Percentiles rank a stretch among this genome's conserved stretches.
Conservation (phyloP, 129 eudicot species). For the Centella asiatica region DNA sequence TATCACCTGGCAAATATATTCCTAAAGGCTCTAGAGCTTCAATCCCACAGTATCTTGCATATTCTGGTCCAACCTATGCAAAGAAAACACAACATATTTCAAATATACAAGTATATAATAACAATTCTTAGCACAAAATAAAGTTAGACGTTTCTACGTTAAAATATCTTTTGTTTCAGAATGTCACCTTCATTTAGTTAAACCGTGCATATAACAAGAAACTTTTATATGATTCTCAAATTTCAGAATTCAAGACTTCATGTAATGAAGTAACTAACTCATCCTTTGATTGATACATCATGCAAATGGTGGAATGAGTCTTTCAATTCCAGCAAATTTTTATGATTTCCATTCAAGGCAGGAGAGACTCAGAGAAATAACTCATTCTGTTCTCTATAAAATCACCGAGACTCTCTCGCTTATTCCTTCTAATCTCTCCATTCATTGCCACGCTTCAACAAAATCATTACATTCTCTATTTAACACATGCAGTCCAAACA, state of each 20-base stretch:
- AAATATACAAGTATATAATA: not conserved
- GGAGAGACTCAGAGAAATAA: no score
- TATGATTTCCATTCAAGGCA: no score
- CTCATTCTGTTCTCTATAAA: no score
- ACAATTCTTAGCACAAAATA: not conserved
- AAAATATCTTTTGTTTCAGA: not conserved
- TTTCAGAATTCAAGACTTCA: not conserved
- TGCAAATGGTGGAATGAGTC: no score
- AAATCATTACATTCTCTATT: no score
- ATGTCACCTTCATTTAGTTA: not conserved
- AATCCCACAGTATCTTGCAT: slow-evolving; percentile 95
- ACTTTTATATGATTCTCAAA: not conserved
- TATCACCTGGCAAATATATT: slow-evolving; percentile 86
- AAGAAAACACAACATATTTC: not conserved
- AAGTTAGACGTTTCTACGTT: not conserved
- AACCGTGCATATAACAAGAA: not conserved
- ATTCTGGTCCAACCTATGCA: slow-evolving; percentile 91
- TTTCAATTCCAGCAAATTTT: no score
- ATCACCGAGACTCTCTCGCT: no score
- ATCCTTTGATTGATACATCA: not conserved
- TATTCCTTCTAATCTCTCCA: no score
- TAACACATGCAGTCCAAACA: no score
- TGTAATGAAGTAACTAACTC: not conserved
- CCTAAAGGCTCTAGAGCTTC: slow-evolving; percentile 98
- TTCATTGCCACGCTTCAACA: no score